Evolutionary conservation across 2,329 filamentous ascomycete species (phyloP).

Genomic region (Thielaviopsis euricoi): DNA sequence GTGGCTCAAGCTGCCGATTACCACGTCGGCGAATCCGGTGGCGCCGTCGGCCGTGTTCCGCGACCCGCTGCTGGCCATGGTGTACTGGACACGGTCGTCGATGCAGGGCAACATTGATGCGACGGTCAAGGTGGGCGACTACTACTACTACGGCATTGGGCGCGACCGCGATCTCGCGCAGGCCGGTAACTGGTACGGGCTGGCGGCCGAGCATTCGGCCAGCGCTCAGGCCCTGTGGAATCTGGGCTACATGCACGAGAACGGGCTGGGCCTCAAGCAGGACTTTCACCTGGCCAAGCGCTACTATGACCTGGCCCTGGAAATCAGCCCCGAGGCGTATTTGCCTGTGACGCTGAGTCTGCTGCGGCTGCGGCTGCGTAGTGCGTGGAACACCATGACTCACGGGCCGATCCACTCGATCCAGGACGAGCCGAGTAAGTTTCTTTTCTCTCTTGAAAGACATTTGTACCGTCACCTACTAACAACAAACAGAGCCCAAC

Average conservation of each 20-base stretch:
- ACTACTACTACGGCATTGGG: constrained; percentile 75
- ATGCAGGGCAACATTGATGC: constrained; percentile 88
- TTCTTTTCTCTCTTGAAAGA: background rate
- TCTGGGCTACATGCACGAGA: constrained; percentile 98
- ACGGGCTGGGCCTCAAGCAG: constrained; percentile 79
- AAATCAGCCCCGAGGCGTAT: constrained; percentile 86
- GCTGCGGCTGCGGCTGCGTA: constrained; percentile 66
- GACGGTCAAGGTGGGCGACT: constrained; percentile 95
- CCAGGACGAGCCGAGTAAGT: constrained; percentile 67
- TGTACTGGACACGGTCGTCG: constrained; percentile 91
- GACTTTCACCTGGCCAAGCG: constrained; percentile 95
- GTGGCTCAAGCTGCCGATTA: constrained; percentile 35
- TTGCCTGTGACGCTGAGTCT: constrained; percentile 80
- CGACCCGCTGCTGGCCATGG: constrained; percentile 51
- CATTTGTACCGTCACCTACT: background rate
- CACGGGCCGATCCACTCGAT: constrained; percentile 87
- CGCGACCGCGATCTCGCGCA: constrained; percentile 58
- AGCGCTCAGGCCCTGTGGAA: constrained; percentile 96
- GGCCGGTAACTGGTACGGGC: constrained; percentile 82
- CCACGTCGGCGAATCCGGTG: background rate
- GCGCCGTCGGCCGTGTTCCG: constrained; percentile 22
- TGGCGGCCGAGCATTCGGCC: constrained; percentile 77
- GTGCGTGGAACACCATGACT: constrained; percentile 88
- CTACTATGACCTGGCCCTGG: constrained; percentile 84
- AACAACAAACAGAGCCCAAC: constrained; percentile 34